Percentiles rank a stretch among this genome's conserved stretches.
Conservation (phyloP, 371 early-diverging fungal genomes). For the Circinella minor region DNA sequence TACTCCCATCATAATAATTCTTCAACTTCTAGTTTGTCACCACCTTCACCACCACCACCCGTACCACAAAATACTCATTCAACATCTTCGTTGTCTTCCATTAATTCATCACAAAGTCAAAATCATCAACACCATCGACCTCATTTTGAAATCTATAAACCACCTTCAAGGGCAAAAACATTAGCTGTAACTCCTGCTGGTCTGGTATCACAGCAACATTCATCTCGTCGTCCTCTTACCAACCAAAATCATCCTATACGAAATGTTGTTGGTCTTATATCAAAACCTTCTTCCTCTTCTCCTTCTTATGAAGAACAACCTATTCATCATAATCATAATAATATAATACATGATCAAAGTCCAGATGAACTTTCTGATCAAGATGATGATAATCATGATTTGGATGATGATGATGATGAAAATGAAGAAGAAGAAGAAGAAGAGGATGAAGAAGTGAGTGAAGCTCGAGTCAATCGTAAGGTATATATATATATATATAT, state of each 20-base stretch:
- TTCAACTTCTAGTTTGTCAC: neutral
- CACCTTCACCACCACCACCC: neutral
- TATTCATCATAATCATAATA: neutral
- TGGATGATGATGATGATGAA: conserved; percentile 16
- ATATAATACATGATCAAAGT: conserved; percentile 20
- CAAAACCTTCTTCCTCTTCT: conserved; percentile 4
- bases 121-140: neutral
- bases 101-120: conserved; percentile 1
- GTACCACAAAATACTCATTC: neutral
- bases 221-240: neutral
- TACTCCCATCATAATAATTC: conserved; percentile 9
- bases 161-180: conserved; percentile 4
- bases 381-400: conserved; percentile 28
- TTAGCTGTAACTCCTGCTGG: neutral
- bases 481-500: conserved; percentile 15
- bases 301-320: neutral
- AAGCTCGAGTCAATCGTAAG: conserved; percentile 49
- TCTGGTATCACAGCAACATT: conserved; percentile 4
- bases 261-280: conserved; percentile 1
- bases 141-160: conserved; percentile 23
- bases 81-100: neutral
- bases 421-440: conserved; percentile 27
- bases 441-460: conserved; percentile 33
- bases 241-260: conserved; percentile 4
- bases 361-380: conserved; percentile 31